Evolutionary conservation across 1,284 basidiomycete species (phyloP), one percentile per base, ranked within the genome.

Genomic region (Trametes hirsuta): DNA sequence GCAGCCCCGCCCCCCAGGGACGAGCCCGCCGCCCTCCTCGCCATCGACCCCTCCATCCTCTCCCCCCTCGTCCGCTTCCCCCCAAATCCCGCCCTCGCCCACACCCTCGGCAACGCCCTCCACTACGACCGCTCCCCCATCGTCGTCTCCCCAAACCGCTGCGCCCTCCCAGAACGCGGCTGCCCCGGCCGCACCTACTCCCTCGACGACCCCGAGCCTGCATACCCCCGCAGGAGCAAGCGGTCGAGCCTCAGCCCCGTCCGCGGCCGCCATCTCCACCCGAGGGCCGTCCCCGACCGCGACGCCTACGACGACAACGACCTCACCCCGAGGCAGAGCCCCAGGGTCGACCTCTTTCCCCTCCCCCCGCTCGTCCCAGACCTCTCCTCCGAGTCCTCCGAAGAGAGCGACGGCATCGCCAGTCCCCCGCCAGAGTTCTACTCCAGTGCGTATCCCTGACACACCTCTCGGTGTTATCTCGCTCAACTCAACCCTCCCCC

Each of bases 111-210:
- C 56, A 69, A 75, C 37, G 85, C 81, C 36, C 71, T 87, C 76
- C 83, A 84, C n/a, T 90, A 90, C 74, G 87, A 90, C 78, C 85
- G 88, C 64, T 82, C 85, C n/a, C 87, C 87, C 63, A 88, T 89
- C 71, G 77, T 85, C 70, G 87, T 90, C 62, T 64, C 77, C 24
- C 84, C 83, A 47, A 90, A 90, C 69, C 71, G 77, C 53, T 89
- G 87, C 69, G 85, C 85, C 18, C 79, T 90, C 30, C 88, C 88
- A 47, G 87, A 83, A 65, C 84, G 88, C 58, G 87, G 87, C 37
- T 88, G 86, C 70, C 86, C 86, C 45, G 87, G 87, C 37, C 80
- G 85, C 60, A 88, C 86, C 1, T 90, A 88, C 70, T 74, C 73
- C 50, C 73, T 80, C 36, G 79, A 77, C 49, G 79, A 79, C 63